Conservation (phyloP, 2,329 filamentous ascomycete species). For the Alternaria tenuissima region DNA sequence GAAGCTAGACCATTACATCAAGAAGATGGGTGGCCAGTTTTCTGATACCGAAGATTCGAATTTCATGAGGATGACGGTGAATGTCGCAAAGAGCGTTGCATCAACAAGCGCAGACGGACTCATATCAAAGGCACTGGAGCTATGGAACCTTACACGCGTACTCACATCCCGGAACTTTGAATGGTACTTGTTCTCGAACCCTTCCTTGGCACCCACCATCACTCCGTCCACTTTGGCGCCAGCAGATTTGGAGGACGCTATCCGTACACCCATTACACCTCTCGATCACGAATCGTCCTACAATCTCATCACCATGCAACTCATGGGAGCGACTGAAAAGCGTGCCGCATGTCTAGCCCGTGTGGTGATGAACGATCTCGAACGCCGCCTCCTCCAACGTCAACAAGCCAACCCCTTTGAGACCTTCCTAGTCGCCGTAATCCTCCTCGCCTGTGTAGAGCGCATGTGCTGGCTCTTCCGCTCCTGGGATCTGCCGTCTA, state of each 20-base stretch:
- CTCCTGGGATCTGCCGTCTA: slow-evolving; percentile 54
- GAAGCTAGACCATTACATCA: slow-evolving; percentile 64
- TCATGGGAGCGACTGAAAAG: slow-evolving; percentile 64
- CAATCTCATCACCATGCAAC: slow-evolving; percentile 61
- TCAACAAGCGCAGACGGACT: slow-evolving; percentile 54
- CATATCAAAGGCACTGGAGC: slow-evolving; percentile 61
- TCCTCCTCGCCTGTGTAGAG: slow-evolving; percentile 67
- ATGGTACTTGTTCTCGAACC: slow-evolving; percentile 61
- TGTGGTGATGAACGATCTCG: slow-evolving; percentile 66
- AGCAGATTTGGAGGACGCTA: slow-evolving; percentile 40
- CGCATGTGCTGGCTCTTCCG: slow-evolving; percentile 67
- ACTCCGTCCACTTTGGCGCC: slow-evolving; percentile 42
- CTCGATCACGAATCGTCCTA: slow-evolving; percentile 55
- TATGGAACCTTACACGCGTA: slow-evolving; percentile 65
- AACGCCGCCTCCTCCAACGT: slow-evolving; percentile 66
- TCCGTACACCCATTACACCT: slow-evolving; percentile 39
- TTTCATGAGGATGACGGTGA: slow-evolving; percentile 61
- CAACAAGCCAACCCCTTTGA: slow-evolving; percentile 65
- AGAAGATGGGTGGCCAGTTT: slow-evolving; percentile 57
- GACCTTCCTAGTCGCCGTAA: slow-evolving; percentile 66
- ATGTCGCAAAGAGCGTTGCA: slow-evolving; percentile 42
- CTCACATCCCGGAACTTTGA: slow-evolving; percentile 59
- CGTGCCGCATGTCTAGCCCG: slow-evolving; percentile 62
- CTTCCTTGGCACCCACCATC: slow-evolving; percentile 45
- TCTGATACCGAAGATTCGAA: slow-evolving; percentile 59